A percentile compares a stretch with the other conserved stretches of the same genome.
Conservation (phyloP, 257 asterid genomes). For the Solanum stenotomum region DNA sequence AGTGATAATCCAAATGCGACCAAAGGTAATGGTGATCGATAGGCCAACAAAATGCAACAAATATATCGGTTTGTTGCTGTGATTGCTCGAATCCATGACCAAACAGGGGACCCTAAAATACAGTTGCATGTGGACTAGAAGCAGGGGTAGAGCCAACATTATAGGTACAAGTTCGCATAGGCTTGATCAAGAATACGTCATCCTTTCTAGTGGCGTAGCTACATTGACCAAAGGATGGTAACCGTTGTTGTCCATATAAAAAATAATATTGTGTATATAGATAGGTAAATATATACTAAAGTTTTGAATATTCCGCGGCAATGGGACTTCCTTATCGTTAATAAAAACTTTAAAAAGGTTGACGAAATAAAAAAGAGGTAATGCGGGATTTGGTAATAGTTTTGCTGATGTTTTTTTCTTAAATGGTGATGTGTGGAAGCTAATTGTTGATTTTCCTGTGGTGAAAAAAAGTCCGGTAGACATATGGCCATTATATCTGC, state of each 20-base stretch:
- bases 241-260: too few species aligned
- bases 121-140: neutral
- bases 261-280: too few species aligned
- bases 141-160: neutral
- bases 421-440: neutral
- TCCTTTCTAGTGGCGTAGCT: neutral
- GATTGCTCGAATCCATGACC: neutral
- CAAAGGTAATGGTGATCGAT: too few species aligned
- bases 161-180: neutral
- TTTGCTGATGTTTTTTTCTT: neutral
- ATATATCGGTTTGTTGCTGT: neutral
- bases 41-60: too few species aligned
- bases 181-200: neutral
- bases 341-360: too few species aligned
- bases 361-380: too few species aligned
- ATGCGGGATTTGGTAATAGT: too few species aligned
- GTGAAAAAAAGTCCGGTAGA: neutral
- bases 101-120: neutral
- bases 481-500: neutral
- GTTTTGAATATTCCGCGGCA: neutral
- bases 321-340: too few species aligned
- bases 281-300: neutral
- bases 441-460: neutral
- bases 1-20: neutral
- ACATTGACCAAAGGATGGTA: neutral